Evolutionary conservation across 805 yeast species (phyloP).

Genomic region (Candida adriatica): DNA sequence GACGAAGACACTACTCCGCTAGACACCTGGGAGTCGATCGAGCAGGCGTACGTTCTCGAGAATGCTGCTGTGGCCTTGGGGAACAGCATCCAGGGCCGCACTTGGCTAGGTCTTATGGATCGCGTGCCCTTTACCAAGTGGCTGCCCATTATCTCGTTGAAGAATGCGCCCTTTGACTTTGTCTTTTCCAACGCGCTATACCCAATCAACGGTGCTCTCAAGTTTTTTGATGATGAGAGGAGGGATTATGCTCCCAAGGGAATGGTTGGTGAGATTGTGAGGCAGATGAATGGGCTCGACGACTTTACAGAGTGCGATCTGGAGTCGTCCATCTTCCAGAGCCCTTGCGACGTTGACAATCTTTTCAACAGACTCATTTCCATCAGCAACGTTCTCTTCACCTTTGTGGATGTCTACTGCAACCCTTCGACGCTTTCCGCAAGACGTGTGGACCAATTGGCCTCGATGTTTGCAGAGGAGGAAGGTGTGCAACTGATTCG

Average conservation of each 20-base stretch:
- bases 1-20: constrained; percentile 37
- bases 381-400: constrained; percentile 38
- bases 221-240: constrained; percentile 48
- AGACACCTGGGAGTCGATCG: constrained; percentile 46
- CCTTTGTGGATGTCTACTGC: constrained; percentile 50
- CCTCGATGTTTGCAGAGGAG: constrained; percentile 34
- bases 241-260: constrained; percentile 38
- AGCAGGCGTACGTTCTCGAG: constrained; percentile 39
- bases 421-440: constrained; percentile 45
- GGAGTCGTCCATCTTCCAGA: constrained; percentile 22
- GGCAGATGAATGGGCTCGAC: constrained; percentile 25
- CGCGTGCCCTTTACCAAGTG: constrained; percentile 37
- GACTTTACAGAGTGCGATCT: constrained; percentile 22
- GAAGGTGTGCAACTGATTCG: constrained; percentile 35
- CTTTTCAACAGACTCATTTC: constrained; percentile 26
- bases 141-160: constrained; percentile 40
- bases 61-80: constrained; percentile 41
- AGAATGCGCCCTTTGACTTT: constrained; percentile 57
- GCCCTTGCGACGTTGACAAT: constrained; percentile 17
- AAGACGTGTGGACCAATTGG: constrained; percentile 26
- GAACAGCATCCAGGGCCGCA: constrained; percentile 37
- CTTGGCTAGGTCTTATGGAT: constrained; percentile 20
- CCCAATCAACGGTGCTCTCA: constrained; percentile 47
- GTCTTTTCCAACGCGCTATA: constrained; percentile 46
- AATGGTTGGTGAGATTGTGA: constrained; percentile 28